Evolutionary conservation across 352 stramenopile genomes (phyloP).

Genomic region (Pythium guiyangense): DNA sequence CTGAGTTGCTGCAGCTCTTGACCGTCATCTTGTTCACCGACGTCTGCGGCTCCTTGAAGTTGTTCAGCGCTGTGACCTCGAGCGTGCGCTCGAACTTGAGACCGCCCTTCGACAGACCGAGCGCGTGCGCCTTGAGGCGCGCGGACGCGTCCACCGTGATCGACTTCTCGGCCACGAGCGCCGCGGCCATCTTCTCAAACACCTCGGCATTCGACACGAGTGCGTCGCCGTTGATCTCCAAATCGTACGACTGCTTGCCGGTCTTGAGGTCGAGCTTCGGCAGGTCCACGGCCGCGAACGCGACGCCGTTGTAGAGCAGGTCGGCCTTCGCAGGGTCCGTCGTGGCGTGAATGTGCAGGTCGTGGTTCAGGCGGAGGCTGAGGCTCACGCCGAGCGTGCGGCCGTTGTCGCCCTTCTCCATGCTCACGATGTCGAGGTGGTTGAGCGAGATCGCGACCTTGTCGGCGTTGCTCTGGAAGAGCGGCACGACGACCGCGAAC

Average conservation of each 20-base stretch:
- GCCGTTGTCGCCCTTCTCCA: constrained; percentile 22
- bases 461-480: constrained; percentile 64
- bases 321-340: constrained; percentile 43
- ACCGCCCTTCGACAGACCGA: constrained; percentile 43
- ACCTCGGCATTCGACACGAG: constrained; percentile 32
- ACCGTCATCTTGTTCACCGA: constrained; percentile 52
- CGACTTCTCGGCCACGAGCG: constrained; percentile 25
- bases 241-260: constrained; percentile 43
- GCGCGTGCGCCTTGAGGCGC: constrained; percentile 34
- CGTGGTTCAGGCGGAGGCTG: constrained; percentile 47
- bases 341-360: constrained; percentile 28
- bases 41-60: constrained; percentile 39
- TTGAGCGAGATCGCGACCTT: constrained; percentile 53
- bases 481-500: constrained; percentile 43
- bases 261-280: constrained; percentile 47
- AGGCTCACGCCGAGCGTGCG: constrained; percentile 40
- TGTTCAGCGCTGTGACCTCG: constrained; percentile 39
- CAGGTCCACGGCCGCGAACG: constrained; percentile 43
- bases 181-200: constrained; percentile 39
- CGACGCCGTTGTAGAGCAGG: constrained; percentile 34
- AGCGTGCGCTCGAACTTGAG: constrained; percentile 45
- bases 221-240: constrained; percentile 32
- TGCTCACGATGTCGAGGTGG: constrained; percentile 53
- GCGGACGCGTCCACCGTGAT: constrained; percentile 35
- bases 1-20: constrained; percentile 31